Evolutionary conservation across 495 filamentous ascomycete genomes (phyloP).

Genomic region (Aspergillus ostianus): DNA sequence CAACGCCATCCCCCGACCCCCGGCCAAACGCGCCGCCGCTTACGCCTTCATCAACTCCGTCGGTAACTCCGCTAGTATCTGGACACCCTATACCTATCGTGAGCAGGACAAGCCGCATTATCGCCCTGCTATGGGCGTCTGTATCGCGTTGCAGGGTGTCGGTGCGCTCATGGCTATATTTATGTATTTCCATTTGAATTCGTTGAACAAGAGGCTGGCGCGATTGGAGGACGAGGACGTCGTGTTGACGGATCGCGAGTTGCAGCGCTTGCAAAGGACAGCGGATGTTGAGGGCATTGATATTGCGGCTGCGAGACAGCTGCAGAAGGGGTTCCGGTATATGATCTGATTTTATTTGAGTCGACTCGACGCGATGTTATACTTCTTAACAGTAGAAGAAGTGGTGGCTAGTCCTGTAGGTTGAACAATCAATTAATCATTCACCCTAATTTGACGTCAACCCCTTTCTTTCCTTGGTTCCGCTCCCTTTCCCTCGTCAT

Average conservation of each 20-base stretch:
- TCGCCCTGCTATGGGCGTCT: slow-evolving; percentile 43
- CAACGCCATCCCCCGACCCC: slow-evolving; percentile 50
- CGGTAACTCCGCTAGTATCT: slow-evolving; percentile 53
- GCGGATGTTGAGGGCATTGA: slow-evolving; percentile 50
- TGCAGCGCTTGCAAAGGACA: slow-evolving; percentile 41
- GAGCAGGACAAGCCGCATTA: slow-evolving; percentile 38
- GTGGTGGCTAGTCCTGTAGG: no score
- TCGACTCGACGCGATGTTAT: background rate
- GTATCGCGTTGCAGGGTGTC: slow-evolving; percentile 46
- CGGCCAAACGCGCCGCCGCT: slow-evolving; percentile 53
- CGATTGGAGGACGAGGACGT: slow-evolving; percentile 44
- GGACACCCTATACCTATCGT: slow-evolving; percentile 54
- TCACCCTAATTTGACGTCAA: no score
- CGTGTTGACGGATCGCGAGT: slow-evolving; percentile 40
- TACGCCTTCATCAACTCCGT: slow-evolving; percentile 56
- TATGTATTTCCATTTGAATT: slow-evolving; percentile 42
- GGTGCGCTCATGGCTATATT: slow-evolving; percentile 36
- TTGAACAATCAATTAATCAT: no score
- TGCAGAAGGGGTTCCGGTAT: slow-evolving; percentile 52
- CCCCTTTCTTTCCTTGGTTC: no score
- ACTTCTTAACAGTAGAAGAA: no score
- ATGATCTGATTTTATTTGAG: no score
- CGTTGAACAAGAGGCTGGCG: slow-evolving; percentile 46
- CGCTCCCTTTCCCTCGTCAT: no score
- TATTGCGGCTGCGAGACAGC: slow-evolving; percentile 40